phyloP scores from a whole-genome alignment of 2,329 filamentous ascomycete species.

The Cytospora mali region DNA sequence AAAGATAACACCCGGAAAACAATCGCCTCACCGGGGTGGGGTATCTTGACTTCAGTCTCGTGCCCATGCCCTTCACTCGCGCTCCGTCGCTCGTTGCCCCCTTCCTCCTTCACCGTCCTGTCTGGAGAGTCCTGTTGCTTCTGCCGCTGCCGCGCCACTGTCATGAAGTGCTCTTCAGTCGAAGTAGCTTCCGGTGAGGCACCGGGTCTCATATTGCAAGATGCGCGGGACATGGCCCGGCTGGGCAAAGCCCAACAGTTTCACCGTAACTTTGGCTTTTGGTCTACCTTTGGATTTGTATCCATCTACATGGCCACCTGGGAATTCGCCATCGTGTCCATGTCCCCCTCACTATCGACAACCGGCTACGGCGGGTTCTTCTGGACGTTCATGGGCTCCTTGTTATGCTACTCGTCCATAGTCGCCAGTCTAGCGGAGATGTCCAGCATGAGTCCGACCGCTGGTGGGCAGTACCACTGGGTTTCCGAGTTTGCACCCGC shows the following conservation, averaged over 20 bases:
- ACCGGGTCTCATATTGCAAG: background rate
- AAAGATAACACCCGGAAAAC: background rate
- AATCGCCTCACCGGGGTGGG: background rate
- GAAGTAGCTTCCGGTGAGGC: conserved; percentile 9
- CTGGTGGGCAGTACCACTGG: conserved; percentile 28
- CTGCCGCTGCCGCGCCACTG: background rate
- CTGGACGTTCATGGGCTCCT: conserved; percentile 32
- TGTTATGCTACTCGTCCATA: conserved; percentile 29
- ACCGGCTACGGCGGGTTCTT: conserved; percentile 33
- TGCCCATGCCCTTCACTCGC: background rate
- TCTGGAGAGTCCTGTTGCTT: background rate
- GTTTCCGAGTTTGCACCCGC: conserved; percentile 25
- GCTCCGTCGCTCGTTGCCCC: background rate
- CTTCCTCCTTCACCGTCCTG: background rate
- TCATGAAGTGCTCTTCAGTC: conserved; percentile 9
- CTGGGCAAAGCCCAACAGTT: conserved; percentile 30
- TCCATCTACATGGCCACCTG: conserved; percentile 35
- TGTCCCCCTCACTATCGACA: conserved; percentile 29
- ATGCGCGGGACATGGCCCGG: conserved; percentile 24
- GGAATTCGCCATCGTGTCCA: conserved; percentile 32
- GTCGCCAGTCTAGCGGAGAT: conserved; percentile 27
- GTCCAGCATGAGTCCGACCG: conserved; percentile 25
- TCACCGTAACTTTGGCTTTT: conserved; percentile 29
- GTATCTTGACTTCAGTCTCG: conserved; percentile 2
- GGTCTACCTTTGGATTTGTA: conserved; percentile 32